Conservation (phyloP, 192 early-diverging fungal genomes). For the Gorgonomyces haynaldii region DNA sequence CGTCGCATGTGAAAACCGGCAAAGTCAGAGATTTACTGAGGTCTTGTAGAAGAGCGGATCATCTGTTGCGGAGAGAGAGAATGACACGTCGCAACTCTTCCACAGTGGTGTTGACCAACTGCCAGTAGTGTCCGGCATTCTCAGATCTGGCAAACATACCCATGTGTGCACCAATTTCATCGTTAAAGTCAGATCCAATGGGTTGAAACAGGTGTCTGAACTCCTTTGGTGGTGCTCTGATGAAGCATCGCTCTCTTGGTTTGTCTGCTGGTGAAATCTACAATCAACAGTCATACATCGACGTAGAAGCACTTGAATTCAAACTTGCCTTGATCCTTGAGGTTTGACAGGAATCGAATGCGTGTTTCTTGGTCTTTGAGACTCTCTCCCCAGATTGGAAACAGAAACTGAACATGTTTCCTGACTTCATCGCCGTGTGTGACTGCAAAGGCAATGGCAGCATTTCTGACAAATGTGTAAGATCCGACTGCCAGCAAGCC, state of each 20-base stretch:
- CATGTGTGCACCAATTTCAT: slow-evolving; percentile 30
- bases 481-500: slow-evolving; percentile 11
- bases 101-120: too few relatives aligned
- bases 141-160: slow-evolving; percentile 18
- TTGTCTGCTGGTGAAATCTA: not conserved
- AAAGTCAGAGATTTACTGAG: too few relatives aligned
- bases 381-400: slow-evolving; percentile 37
- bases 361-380: slow-evolving; percentile 8
- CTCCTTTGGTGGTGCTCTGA: slow-evolving; percentile 10
- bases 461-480: slow-evolving; percentile 18
- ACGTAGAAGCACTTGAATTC: slow-evolving; percentile 27
- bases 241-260: slow-evolving; percentile 13
- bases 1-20: not conserved
- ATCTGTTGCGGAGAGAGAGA: too few relatives aligned
- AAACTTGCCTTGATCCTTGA: slow-evolving; percentile 11
- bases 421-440: slow-evolving; percentile 25
- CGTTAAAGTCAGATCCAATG: slow-evolving; percentile 8
- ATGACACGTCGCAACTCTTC: too few relatives aligned
- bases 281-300: not conserved
- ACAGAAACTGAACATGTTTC: slow-evolving; percentile 38
- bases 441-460: slow-evolving; percentile 29
- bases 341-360: slow-evolving; percentile 12
- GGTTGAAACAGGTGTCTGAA: slow-evolving; percentile 14
- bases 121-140: slow-evolving; percentile 10
- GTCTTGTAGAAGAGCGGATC: too few relatives aligned